Conservation (phyloP, 2,329 filamentous ascomycete genomes). For the Hymenoscyphus albidus region DNA sequence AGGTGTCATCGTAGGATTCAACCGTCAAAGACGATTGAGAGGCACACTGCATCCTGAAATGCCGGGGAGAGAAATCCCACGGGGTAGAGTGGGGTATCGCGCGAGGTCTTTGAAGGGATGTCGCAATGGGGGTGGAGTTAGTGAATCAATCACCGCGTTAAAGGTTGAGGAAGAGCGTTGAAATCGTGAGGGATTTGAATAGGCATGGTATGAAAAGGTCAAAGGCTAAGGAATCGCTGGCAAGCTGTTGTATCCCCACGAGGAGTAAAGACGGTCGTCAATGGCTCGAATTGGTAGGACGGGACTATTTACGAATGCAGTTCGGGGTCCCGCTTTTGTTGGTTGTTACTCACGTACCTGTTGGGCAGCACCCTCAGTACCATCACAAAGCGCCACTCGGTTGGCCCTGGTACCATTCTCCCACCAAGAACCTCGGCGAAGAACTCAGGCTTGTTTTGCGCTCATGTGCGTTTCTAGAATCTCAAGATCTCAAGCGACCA, state of each 20-base stretch:
- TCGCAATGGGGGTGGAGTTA: not conserved
- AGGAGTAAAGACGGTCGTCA: slow-evolving; percentile 17
- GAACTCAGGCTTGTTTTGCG: not conserved
- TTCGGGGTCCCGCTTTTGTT: slow-evolving; percentile 16
- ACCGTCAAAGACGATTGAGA: slow-evolving; percentile 32
- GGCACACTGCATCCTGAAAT: slow-evolving; percentile 32
- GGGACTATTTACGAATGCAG: slow-evolving; percentile 12
- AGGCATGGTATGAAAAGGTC: slow-evolving; percentile 2
- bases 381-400: not conserved
- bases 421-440: not conserved
- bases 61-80: not conserved
- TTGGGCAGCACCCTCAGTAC: too few species aligned
- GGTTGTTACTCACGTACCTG: too few species aligned
- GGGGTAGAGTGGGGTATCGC: not conserved
- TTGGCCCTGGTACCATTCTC: not conserved
- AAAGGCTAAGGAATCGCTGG: slow-evolving; percentile 11
- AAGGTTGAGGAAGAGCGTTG: not conserved
- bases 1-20: slow-evolving; percentile 30
- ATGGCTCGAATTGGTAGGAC: slow-evolving; percentile 8
- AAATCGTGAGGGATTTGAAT: slow-evolving; percentile 6
- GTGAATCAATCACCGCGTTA: not conserved
- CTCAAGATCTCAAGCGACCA: not conserved
- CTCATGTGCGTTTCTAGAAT: not conserved
- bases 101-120: not conserved
- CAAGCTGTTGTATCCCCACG: slow-evolving; percentile 18